phyloP scores from a whole-genome alignment of 129 eudicot species.

The Smallanthus sonchifolius region DNA sequence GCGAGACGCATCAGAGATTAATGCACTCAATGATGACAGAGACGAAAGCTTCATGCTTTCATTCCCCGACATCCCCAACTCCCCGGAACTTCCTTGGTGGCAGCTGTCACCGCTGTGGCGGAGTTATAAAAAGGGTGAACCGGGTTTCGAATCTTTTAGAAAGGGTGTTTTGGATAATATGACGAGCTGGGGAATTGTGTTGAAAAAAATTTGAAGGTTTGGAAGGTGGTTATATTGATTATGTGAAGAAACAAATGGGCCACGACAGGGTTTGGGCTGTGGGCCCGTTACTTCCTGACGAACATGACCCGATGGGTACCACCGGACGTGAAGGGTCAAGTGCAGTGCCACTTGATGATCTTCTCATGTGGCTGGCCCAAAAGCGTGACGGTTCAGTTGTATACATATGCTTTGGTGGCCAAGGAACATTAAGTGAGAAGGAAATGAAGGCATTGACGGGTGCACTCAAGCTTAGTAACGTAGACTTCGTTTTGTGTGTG shows the following conservation, averaged over 20 bases:
- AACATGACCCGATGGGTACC: not conserved
- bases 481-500: constrained; percentile 24
- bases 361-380: constrained; percentile 35
- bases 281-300: constrained; percentile 35
- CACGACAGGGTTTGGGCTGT: constrained; percentile 46
- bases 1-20: constrained; percentile 9
- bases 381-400: constrained; percentile 21
- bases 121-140: constrained; percentile 10
- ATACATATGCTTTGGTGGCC: constrained; percentile 42
- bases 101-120: constrained; percentile 11
- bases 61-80: constrained; percentile 28
- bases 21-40: not conserved
- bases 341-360: constrained; percentile 5
- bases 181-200: constrained; percentile 34
- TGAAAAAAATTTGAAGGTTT: constrained; percentile 33
- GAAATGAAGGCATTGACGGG: constrained; percentile 18
- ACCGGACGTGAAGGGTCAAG: constrained; percentile 27
- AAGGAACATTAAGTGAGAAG: not conserved
- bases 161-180: constrained; percentile 18
- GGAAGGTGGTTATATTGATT: constrained; percentile 31
- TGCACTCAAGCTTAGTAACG: constrained; percentile 23
- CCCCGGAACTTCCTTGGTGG: constrained; percentile 25
- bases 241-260: constrained; percentile 25
- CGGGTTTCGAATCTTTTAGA: constrained; percentile 19
- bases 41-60: not conserved